Evolutionary conservation across 495 filamentous ascomycete species (phyloP).

Genomic region (Neurospora sp.): DNA sequence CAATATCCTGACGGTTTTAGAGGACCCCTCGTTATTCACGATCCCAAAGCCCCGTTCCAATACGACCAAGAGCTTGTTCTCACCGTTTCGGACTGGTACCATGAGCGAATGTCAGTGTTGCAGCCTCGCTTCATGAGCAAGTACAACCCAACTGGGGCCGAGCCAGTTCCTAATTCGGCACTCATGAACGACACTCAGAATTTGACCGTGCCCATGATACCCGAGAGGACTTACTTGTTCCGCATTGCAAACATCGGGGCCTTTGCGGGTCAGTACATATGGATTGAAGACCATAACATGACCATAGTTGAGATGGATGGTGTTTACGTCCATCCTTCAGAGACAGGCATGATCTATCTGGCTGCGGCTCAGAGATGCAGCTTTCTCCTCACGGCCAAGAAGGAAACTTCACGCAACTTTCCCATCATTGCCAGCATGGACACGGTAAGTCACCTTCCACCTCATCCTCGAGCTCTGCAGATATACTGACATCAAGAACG

Average conservation of each 20-base stretch:
- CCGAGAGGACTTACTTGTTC: conserved; percentile 73
- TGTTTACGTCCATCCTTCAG: conserved; percentile 46
- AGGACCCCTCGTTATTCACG: conserved; percentile 61
- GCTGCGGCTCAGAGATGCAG: conserved; percentile 62
- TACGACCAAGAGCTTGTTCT: conserved; percentile 60
- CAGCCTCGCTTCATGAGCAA: conserved; percentile 47
- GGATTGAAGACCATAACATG: conserved; percentile 64
- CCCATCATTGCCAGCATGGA: conserved; percentile 56
- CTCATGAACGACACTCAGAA: conserved; percentile 61
- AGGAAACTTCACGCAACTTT: conserved; percentile 54
- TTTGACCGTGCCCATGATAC: conserved; percentile 38
- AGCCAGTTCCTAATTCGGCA: conserved; percentile 56
- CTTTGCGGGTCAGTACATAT: conserved; percentile 58
- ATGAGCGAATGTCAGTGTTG: conserved; percentile 49
- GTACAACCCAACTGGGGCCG: conserved; percentile 48
- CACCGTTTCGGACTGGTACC: conserved; percentile 60
- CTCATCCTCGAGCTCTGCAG: not conserved
- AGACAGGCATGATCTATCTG: conserved; percentile 54
- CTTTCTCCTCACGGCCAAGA: conserved; percentile 56
- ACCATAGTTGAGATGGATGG: conserved; percentile 49
- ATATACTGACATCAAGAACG: conserved; percentile 2
- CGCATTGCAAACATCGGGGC: conserved; percentile 64
- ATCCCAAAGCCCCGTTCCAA: conserved; percentile 49
- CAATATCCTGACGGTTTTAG: conserved; percentile 72
- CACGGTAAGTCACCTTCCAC: conserved; percentile 27